Evolutionary conservation across 2,329 filamentous ascomycete species (phyloP).

Genomic region (Trichoderma sp.): DNA sequence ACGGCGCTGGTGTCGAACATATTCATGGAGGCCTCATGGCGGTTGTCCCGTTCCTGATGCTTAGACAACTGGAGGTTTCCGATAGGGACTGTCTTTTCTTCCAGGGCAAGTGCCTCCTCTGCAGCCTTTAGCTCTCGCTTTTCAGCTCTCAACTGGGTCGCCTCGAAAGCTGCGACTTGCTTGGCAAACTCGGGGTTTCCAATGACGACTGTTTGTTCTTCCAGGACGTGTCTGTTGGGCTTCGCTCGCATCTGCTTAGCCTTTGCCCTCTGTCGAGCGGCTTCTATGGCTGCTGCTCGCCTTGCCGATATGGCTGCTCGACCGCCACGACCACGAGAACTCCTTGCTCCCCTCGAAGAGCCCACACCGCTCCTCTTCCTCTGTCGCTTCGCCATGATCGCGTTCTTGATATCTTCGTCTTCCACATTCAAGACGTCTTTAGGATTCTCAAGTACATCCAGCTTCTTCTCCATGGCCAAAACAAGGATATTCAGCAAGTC

Average conservation of each 20-base stretch:
- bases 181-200: not conserved
- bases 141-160: not conserved
- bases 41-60: conserved; percentile 31
- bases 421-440: conserved; percentile 40
- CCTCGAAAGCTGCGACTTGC: not conserved
- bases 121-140: not conserved
- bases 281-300: not conserved
- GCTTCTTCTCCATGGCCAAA: conserved; percentile 46
- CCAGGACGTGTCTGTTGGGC: not conserved
- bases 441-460: conserved; percentile 42
- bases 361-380: not conserved
- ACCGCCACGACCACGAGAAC: not conserved
- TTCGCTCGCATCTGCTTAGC: not conserved
- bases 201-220: not conserved
- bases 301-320: not conserved
- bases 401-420: conserved; percentile 25
- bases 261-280: not conserved
- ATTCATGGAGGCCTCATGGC: conserved; percentile 41
- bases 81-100: not conserved
- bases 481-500: conserved; percentile 57
- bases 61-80: conserved; percentile 25
- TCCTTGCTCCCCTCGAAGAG: not conserved
- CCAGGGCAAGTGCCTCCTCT: not conserved
- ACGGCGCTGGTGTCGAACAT: conserved; percentile 42
- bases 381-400: not conserved